Evolutionary conservation across 306 rosid species (phyloP).

Genomic region (Gastrolobium villosum): DNA sequence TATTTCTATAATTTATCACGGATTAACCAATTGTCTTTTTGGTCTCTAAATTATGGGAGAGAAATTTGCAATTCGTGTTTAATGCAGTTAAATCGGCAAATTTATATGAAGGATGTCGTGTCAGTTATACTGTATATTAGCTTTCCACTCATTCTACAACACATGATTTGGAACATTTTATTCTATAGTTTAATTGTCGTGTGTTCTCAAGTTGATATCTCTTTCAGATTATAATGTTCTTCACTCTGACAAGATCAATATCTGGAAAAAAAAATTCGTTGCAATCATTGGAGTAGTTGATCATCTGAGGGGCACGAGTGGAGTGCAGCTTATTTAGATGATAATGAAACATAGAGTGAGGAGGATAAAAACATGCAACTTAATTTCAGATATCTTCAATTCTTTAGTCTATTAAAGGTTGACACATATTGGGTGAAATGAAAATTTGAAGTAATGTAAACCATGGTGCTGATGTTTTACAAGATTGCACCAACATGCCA

Average conservation of each 20-base stretch:
- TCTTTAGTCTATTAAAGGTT: background rate
- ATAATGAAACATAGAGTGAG: background rate
- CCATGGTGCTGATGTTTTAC: background rate
- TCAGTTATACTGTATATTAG: no score
- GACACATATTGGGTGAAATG: background rate
- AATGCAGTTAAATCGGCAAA: background rate
- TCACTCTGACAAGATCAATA: background rate
- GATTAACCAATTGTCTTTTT: slow-evolving; percentile 2
- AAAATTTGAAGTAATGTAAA: background rate
- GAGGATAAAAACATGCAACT: background rate
- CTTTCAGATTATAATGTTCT: background rate
- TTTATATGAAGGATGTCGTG: no score
- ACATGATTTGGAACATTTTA: no score
- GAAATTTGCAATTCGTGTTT: slow-evolving; percentile 23
- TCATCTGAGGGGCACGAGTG: background rate
- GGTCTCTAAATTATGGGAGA: background rate
- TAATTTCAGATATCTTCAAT: background rate
- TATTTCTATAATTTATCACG: no score
- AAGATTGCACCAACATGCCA: background rate
- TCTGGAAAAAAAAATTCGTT: background rate
- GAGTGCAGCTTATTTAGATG: slow-evolving; percentile 5
- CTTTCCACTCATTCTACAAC: no score
- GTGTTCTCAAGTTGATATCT: background rate
- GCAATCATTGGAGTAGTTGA: background rate
- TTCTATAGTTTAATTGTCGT: background rate